Evolutionary conservation across 768 basidiomycete genomes (phyloP).

Genomic region (Boletus eberwhitei): DNA sequence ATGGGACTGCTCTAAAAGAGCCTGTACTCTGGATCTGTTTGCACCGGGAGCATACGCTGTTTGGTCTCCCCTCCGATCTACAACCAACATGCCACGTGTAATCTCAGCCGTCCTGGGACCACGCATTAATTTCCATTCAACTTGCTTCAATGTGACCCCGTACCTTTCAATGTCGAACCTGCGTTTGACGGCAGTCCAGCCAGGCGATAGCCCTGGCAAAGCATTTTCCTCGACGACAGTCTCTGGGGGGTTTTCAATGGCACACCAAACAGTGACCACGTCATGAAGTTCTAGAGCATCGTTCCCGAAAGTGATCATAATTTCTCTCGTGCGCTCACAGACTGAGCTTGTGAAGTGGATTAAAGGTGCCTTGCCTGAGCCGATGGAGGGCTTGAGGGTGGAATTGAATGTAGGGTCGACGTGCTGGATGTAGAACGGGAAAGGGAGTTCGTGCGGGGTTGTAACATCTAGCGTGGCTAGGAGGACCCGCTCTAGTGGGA

Average conservation of each 20-base stretch:
- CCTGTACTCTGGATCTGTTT: slow-evolving; percentile 63
- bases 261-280: slow-evolving; percentile 86
- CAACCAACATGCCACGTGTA: slow-evolving; percentile 84
- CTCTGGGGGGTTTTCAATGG: slow-evolving; percentile 63
- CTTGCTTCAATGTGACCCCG: background rate
- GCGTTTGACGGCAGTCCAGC: slow-evolving; percentile 56
- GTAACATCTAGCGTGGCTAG: slow-evolving; percentile 82
- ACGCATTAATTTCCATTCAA: background rate
- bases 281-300: slow-evolving; percentile 92
- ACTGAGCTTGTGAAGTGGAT: slow-evolving; percentile 79
- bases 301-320: slow-evolving; percentile 78
- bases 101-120: slow-evolving; percentile 62
- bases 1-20: slow-evolving; percentile 40
- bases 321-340: slow-evolving; percentile 65
- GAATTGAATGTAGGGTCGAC: slow-evolving; percentile 64
- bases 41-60: slow-evolving; percentile 63
- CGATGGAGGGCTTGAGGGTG: slow-evolving; percentile 45
- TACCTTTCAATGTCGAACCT: slow-evolving; percentile 72
- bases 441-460: slow-evolving; percentile 73
- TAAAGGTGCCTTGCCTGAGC: slow-evolving; percentile 52
- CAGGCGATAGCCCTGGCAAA: slow-evolving; percentile 33
- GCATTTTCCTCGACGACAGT: slow-evolving; percentile 22
- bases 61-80: slow-evolving; percentile 68
- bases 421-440: slow-evolving; percentile 51
- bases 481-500: slow-evolving; percentile 66